phyloP scores from a whole-genome alignment of 345 rosid species.

The Citrus reticulata region DNA sequence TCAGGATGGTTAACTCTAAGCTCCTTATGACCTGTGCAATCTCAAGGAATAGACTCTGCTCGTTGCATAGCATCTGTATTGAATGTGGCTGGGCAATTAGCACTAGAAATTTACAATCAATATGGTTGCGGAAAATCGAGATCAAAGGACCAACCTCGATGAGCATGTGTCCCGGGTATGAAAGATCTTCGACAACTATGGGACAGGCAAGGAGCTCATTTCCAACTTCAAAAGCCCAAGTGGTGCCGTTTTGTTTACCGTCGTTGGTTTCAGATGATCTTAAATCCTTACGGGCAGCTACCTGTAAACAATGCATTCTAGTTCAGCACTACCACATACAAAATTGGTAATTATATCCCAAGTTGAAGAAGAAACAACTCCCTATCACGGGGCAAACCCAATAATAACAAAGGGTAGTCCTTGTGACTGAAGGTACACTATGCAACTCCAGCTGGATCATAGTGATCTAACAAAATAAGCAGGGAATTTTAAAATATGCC shows the following conservation, averaged over 20 bases:
- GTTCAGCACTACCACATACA: neutral
- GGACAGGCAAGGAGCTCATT: constrained; percentile 42
- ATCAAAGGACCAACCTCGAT: constrained; percentile 38
- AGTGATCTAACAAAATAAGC: neutral
- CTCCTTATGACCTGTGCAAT: constrained; percentile 50
- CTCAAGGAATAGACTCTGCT: constrained; percentile 46
- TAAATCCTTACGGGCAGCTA: constrained; percentile 19
- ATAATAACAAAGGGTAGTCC: neutral
- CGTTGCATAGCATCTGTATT: constrained; percentile 60
- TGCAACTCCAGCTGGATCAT: neutral
- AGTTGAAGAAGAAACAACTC: neutral
- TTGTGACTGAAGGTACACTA: neutral
- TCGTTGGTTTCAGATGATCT: constrained; percentile 26
- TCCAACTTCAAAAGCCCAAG: constrained; percentile 51
- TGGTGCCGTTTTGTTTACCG: constrained; percentile 23
- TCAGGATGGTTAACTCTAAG: constrained; percentile 41
- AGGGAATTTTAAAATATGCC: neutral
- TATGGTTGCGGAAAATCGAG: neutral
- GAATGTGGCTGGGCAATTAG: neutral
- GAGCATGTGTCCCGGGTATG: constrained; percentile 50
- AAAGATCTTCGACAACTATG: constrained; percentile 60
- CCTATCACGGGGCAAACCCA: neutral
- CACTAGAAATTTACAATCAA: neutral
- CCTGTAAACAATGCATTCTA: constrained; percentile 13
- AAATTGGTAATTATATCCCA: neutral